A percentile compares a stretch with the other conserved stretches of the same genome.
Conservation (phyloP, 202 grass and related monocot species). For the Carex sylvatica region DNA sequence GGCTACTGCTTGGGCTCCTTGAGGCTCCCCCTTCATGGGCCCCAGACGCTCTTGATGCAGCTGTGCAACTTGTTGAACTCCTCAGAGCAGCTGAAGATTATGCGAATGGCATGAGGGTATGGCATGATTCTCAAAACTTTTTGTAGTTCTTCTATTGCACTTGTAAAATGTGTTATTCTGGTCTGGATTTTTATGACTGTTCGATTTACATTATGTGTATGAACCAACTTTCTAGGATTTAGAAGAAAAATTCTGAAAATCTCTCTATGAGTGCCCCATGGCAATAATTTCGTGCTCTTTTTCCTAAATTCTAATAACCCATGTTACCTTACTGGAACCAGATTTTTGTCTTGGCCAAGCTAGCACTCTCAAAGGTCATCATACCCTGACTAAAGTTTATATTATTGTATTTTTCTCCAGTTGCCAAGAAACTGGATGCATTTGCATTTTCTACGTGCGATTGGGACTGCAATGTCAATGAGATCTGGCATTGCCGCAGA, state of each 20-base stretch:
- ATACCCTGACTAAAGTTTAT: conserved; percentile 12
- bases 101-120: conserved; percentile 83
- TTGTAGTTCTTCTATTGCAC: conserved; percentile 18
- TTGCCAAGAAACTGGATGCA: conserved; percentile 99
- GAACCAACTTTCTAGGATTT: not conserved
- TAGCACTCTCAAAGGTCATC: not conserved
- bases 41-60: conserved; percentile 97
- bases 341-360: not conserved
- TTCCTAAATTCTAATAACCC: not conserved
- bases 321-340: not conserved
- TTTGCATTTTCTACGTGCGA: conserved; percentile 91
- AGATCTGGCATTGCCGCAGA: conserved; percentile 92
- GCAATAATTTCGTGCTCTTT: not conserved
- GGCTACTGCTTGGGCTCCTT: conserved; percentile 92
- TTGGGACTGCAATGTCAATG: conserved; percentile 99
- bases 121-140: conserved; percentile 20
- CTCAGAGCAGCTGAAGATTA: conserved; percentile 98
- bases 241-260: not conserved
- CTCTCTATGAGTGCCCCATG: not conserved
- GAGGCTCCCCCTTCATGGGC: conserved; percentile 99
- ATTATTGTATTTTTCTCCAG: conserved; percentile 39
- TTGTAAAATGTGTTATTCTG: conserved; percentile 22
- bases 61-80: conserved; percentile 98
- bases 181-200: not conserved
- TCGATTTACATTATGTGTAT: not conserved